Base-by-base conservation (phyloP, 2,329 filamentous ascomycete genomes). In the Teratosphaeria destructans region DNA sequence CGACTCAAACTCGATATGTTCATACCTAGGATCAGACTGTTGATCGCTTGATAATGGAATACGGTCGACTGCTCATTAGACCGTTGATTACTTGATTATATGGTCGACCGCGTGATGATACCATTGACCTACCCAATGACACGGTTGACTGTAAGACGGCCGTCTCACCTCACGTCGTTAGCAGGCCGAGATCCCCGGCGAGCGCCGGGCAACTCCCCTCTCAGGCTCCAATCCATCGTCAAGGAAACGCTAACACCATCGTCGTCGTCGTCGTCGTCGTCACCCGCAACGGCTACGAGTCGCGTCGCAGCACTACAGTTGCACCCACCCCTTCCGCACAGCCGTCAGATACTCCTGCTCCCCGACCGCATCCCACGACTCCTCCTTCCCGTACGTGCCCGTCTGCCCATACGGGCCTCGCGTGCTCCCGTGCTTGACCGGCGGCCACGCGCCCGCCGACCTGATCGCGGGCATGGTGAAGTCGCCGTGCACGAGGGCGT, bases 361-460 rank as follows among this genome's bases (percentile, higher is more conserved):
- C 55, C 63, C 62, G 2, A 74, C 65, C 5, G 68, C 68, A 57
- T 71, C 71, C 72, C 72, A 74, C n/a, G 67, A 67, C 60, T 78
- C 77, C 59, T 72, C 70, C 64, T 80, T 80, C 59, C 76, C 78
- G 60, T 80, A 81, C 7, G 78, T 71, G 1, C 78, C 78, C 16
- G 76, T 78, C 63, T 73, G 76, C 26, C 78, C 78, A 61, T 79
- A 81, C 1, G 78, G 78, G 0, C 78, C 78, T 64, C 80, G 79
- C 52, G 68, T 77, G 70, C 68, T 69, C 37, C 72, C 70, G 60
- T 72, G 69, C 10, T 67, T 68, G 35, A 70, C 64, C 11, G 66
- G 65, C 19, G 66, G 77, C 76, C 77, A 80, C 8, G 67, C 59
- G 14, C 76, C 76, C 19, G 70, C 65, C 1, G 74, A 75, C 1